phyloP scores from a whole-genome alignment of 768 basidiomycete species.

The Agaricus subrufescens region DNA sequence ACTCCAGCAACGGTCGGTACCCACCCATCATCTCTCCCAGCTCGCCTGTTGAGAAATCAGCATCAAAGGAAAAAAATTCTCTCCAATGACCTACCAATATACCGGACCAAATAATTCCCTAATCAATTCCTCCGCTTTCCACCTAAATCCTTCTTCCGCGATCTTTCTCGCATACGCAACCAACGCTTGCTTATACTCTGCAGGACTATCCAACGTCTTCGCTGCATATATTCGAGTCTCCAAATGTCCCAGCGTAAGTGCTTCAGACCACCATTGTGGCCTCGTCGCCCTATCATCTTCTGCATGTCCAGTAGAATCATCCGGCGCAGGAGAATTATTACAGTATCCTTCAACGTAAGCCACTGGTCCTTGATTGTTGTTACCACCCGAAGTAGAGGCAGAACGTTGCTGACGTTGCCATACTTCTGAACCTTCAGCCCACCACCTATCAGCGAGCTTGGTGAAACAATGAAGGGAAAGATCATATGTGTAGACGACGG shows the following conservation, averaged over 20 bases:
- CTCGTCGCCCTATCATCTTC: constrained; percentile 18
- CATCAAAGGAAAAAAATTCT: constrained; percentile 1
- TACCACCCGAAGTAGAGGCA: neutral
- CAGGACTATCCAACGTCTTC: constrained; percentile 69
- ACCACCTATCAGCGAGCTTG: constrained; percentile 79
- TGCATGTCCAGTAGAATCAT: neutral
- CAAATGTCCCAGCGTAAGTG: constrained; percentile 83
- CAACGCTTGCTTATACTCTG: constrained; percentile 79
- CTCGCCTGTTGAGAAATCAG: constrained; percentile 45
- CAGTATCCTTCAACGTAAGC: constrained; percentile 40
- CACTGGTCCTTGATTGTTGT: constrained; percentile 36
- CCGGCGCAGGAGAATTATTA: neutral
- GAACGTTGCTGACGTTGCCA: constrained; percentile 56
- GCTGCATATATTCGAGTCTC: constrained; percentile 80
- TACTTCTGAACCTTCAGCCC: constrained; percentile 74
- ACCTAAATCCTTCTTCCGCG: constrained; percentile 84
- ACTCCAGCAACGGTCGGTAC: constrained; percentile 64
- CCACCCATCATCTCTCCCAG: constrained; percentile 64
- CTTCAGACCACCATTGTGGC: constrained; percentile 78
- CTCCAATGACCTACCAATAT: constrained; percentile 60
- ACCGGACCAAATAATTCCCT: constrained; percentile 88
- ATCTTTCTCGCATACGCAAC: constrained; percentile 77
- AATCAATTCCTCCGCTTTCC: constrained; percentile 87
- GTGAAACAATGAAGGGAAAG: constrained; percentile 60
- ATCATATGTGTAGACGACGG: constrained; percentile 81